Evolutionary conservation across 2,329 filamentous ascomycete genomes (phyloP).

Genomic region (Fusarium robinianum): DNA sequence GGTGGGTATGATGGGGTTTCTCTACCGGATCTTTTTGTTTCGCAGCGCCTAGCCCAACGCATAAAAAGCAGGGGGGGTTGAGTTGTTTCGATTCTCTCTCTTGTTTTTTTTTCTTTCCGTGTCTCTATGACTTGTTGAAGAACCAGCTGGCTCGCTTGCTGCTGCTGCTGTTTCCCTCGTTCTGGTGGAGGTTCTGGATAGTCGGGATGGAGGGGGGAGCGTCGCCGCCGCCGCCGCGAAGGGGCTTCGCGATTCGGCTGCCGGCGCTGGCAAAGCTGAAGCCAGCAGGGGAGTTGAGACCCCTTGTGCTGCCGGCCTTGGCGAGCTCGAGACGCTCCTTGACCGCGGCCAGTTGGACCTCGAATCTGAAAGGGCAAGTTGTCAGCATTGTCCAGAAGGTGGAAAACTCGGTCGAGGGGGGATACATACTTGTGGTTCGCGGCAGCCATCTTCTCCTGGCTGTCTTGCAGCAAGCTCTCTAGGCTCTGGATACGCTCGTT

Average conservation of each 20-base stretch:
- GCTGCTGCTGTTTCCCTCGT: slow-evolving; percentile 51
- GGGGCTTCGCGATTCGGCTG: slow-evolving; percentile 71
- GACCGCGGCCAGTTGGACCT: slow-evolving; percentile 93
- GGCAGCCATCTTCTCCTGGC: slow-evolving; percentile 96
- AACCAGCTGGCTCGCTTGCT: slow-evolving; percentile 75
- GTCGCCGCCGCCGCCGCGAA: slow-evolving; percentile 64
- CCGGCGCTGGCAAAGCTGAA: slow-evolving; percentile 72
- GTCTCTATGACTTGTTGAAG: slow-evolving; percentile 63
- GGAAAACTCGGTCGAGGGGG: not conserved
- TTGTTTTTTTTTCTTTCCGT: slow-evolving; percentile 17
- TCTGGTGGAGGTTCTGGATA: slow-evolving; percentile 63
- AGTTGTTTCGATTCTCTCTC: too few species aligned
- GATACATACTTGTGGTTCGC: slow-evolving; percentile 89
- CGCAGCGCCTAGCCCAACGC: slow-evolving; percentile 36
- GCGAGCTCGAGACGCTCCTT: slow-evolving; percentile 97
- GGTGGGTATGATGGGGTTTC: slow-evolving; percentile 26
- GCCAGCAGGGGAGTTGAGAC: slow-evolving; percentile 69
- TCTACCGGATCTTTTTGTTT: slow-evolving; percentile 31
- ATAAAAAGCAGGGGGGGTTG: slow-evolving; percentile 30
- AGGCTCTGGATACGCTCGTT: slow-evolving; percentile 97
- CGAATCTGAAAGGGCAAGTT: slow-evolving; percentile 68
- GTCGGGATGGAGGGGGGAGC: slow-evolving; percentile 54
- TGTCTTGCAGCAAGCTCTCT: slow-evolving; percentile 90
- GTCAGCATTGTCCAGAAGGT: slow-evolving; percentile 37
- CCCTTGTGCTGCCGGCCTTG: slow-evolving; percentile 87